Conservation (phyloP, 495 filamentous ascomycete genomes). For the Chaetomium tenue region DNA sequence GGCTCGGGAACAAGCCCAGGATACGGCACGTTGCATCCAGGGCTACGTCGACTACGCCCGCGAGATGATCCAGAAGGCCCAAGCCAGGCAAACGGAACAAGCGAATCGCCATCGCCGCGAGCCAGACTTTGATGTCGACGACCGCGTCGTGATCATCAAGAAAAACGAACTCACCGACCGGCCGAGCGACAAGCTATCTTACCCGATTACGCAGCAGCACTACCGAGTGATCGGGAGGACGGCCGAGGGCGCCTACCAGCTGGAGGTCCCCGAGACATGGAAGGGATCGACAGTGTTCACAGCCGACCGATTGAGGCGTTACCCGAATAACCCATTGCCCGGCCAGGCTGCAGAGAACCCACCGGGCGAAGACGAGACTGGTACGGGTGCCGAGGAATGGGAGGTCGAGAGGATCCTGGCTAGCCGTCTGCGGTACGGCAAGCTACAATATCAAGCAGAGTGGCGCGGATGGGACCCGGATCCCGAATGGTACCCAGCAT, state of each 20-base stretch:
- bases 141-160: conserved; percentile 22
- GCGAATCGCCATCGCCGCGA: conserved; percentile 16
- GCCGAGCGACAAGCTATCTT: conserved; percentile 21
- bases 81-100: conserved; percentile 9
- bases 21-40: background rate
- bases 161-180: background rate
- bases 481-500: conserved; percentile 6
- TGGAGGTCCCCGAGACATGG: conserved; percentile 11
- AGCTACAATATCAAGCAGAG: conserved; percentile 16
- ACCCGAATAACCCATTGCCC: conserved; percentile 19
- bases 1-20: conserved; percentile 3
- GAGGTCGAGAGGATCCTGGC: conserved; percentile 14
- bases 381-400: conserved; percentile 10
- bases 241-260: conserved; percentile 9
- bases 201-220: conserved; percentile 11
- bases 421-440: conserved; percentile 10
- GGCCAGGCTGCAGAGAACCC: conserved; percentile 17
- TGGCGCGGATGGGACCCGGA: conserved; percentile 20
- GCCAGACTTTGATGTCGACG: conserved; percentile 20
- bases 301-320: background rate
- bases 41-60: conserved; percentile 1
- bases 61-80: background rate
- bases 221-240: conserved; percentile 11
- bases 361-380: conserved; percentile 7
- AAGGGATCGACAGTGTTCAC: conserved; percentile 9